phyloP scores from a whole-genome alignment of 768 basidiomycete species.

The Infundibulicybe gibba region DNA sequence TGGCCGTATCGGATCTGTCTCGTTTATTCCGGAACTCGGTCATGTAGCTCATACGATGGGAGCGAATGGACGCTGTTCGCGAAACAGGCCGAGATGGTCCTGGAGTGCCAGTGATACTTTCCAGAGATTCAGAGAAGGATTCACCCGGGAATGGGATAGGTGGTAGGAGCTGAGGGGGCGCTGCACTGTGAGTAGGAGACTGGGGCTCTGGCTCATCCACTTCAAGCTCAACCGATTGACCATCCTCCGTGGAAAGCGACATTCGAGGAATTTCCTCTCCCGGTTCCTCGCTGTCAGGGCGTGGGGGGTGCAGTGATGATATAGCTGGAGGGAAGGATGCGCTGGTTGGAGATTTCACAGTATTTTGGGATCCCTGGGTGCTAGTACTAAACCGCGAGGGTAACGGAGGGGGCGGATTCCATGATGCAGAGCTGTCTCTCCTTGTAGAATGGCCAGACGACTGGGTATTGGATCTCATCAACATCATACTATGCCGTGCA shows the following conservation, averaged over 20 bases:
- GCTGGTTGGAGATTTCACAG: constrained; percentile 38
- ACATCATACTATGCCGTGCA: constrained; percentile 85
- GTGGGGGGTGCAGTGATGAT: constrained; percentile 36
- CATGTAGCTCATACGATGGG: constrained; percentile 75
- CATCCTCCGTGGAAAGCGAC: constrained; percentile 74
- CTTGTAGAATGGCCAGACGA: constrained; percentile 16
- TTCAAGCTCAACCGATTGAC: constrained; percentile 59
- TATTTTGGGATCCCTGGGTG: constrained; percentile 46
- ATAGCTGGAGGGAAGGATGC: constrained; percentile 46
- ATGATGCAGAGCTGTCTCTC: constrained; percentile 48
- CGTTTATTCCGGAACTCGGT: constrained; percentile 79
- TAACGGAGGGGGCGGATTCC: constrained; percentile 34
- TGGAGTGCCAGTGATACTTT: constrained; percentile 39
- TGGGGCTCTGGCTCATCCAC: constrained; percentile 34
- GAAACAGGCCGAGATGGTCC: constrained; percentile 31
- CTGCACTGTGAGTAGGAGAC: constrained; percentile 12
- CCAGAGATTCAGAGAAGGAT: constrained; percentile 77
- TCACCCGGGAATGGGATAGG: constrained; percentile 78
- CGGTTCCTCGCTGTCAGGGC: constrained; percentile 15
- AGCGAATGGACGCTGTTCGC: constrained; percentile 45
- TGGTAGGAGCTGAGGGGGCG: constrained; percentile 62
- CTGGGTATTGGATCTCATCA: constrained; percentile 35
- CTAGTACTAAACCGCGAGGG: constrained; percentile 63
- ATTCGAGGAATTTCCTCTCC: constrained; percentile 62
- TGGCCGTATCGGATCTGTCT: constrained; percentile 85